Conservation (phyloP, 352 stramenopile species). For the Phytophthora constricta region DNA sequence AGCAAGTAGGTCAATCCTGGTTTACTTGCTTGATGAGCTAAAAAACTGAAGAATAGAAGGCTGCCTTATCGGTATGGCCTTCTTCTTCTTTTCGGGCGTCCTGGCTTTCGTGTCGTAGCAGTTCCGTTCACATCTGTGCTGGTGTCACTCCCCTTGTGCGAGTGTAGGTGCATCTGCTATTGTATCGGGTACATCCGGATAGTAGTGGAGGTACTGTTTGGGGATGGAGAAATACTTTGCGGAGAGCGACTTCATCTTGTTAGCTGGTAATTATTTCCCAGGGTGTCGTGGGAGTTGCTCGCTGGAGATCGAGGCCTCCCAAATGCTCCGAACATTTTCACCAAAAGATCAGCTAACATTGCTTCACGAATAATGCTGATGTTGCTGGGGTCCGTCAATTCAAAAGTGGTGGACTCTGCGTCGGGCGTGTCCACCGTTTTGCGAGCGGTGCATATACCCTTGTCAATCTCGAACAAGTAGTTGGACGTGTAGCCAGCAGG, state of each 20-base stretch:
- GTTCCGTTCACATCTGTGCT: background rate
- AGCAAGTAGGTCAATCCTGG: too few species aligned
- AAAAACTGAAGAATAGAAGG: background rate
- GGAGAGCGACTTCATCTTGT: constrained; percentile 11
- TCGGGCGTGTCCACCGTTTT: constrained; percentile 11
- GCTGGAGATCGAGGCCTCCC: background rate
- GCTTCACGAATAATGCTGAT: background rate
- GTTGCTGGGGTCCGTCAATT: background rate
- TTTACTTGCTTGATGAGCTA: too few species aligned
- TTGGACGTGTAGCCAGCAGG: constrained; percentile 10
- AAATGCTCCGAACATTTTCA: background rate
- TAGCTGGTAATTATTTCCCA: background rate
- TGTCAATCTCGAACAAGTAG: constrained; percentile 20
- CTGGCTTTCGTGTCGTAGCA: background rate
- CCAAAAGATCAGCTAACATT: constrained; percentile 5
- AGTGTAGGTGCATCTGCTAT: background rate
- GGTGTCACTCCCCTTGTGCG: background rate
- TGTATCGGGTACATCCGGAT: background rate
- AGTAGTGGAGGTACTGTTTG: background rate
- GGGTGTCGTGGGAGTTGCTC: constrained; percentile 8
- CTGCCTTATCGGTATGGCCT: background rate
- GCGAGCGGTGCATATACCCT: constrained; percentile 10
- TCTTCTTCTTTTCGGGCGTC: background rate
- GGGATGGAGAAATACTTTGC: constrained; percentile 20
- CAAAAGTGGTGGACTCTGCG: constrained; percentile 3